These are phyloP conservation scores for Pleurotus djamor DNA, from an alignment of 768 basidiomycete species.

Conservation along the genomic window DNA sequence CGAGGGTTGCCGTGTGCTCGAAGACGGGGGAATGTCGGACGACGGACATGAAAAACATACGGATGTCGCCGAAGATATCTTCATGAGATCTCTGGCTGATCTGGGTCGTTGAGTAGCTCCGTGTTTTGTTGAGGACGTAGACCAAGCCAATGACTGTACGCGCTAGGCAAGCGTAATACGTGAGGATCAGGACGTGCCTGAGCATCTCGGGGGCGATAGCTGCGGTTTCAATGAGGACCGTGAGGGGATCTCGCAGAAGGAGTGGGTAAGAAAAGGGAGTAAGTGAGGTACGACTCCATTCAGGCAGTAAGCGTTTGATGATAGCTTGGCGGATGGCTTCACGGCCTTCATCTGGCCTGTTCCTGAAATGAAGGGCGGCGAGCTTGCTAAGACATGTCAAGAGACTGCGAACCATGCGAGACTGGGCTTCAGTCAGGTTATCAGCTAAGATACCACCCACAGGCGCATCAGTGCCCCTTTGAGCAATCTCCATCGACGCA, in stretches of 20 bases:
- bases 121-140: constrained; percentile 74
- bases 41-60: constrained; percentile 89
- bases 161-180: constrained; percentile 89
- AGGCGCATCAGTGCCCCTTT: constrained; percentile 59
- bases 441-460: constrained; percentile 61
- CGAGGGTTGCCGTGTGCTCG: constrained; percentile 79
- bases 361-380: constrained; percentile 66
- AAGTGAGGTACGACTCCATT: constrained; percentile 87
- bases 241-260: constrained; percentile 87
- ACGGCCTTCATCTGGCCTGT: constrained; percentile 68
- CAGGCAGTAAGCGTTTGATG: constrained; percentile 85
- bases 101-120: constrained; percentile 49
- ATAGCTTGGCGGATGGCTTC: constrained; percentile 82
- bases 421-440: constrained; percentile 73
- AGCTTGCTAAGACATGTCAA: constrained; percentile 68
- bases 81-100: constrained; percentile 50
- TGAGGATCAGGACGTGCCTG: constrained; percentile 81
- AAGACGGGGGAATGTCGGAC: constrained; percentile 87
- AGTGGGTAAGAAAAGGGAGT: constrained; percentile 84
- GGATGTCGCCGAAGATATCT: constrained; percentile 79
- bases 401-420: constrained; percentile 75
- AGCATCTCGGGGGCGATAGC: constrained; percentile 89
- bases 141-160: constrained; percentile 84
- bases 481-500: constrained; percentile 73
- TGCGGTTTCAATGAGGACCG: constrained; percentile 86